Conservation (phyloP, 2,329 filamentous ascomycete genomes). For the Cercospora sesami region DNA sequence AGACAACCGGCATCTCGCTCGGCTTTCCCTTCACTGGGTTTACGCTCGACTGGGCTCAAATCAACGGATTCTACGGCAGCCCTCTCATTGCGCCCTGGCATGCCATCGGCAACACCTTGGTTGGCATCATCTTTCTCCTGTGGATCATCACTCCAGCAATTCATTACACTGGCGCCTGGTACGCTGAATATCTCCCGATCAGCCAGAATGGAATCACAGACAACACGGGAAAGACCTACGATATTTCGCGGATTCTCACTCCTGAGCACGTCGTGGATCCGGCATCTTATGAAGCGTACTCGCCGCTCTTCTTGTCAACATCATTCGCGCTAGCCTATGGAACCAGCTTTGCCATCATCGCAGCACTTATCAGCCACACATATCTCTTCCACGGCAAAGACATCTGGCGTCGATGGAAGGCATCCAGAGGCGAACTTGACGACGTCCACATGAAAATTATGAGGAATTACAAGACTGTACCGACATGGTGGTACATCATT, state of each 20-base stretch:
- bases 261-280: constrained; percentile 75
- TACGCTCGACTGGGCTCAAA: constrained; percentile 89
- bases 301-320: constrained; percentile 79
- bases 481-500: constrained; percentile 69
- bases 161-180: constrained; percentile 71
- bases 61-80: constrained; percentile 75
- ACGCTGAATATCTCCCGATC: constrained; percentile 82
- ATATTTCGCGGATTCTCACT: constrained; percentile 78
- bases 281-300: constrained; percentile 74
- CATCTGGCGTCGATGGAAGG: constrained; percentile 75
- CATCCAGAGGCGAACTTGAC: constrained; percentile 51
- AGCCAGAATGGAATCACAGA: constrained; percentile 81
- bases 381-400: constrained; percentile 82
- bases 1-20: constrained; percentile 30
- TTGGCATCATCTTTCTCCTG: constrained; percentile 29
- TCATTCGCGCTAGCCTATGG: constrained; percentile 86
- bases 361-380: constrained; percentile 77
- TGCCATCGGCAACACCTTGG: constrained; percentile 36
- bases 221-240: constrained; percentile 80
- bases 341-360: constrained; percentile 78
- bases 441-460: constrained; percentile 85
- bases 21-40: constrained; percentile 60
- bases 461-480: constrained; percentile 78
- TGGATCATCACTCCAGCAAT: constrained; percentile 31
- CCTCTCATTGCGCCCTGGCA: constrained; percentile 46